phyloP scores from a whole-genome alignment of 257 asterid genomes.

The Petunia secreta region DNA sequence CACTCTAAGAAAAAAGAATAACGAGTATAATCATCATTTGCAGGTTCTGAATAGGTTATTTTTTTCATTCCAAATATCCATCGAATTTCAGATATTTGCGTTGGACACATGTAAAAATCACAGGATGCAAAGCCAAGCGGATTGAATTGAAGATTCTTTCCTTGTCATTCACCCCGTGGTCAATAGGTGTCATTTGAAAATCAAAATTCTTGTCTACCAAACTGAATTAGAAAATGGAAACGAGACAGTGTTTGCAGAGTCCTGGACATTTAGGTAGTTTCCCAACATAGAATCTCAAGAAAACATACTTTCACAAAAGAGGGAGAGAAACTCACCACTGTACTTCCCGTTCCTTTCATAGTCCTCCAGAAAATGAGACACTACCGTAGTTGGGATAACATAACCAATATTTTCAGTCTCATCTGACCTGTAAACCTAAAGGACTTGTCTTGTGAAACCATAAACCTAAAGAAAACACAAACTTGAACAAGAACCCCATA shows the following conservation, averaged over 20 bases:
- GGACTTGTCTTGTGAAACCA: conserved; percentile 49
- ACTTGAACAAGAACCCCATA: conserved; percentile 15
- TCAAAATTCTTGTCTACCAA: conserved; percentile 9
- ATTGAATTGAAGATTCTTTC: conserved; percentile 10
- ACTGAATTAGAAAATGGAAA: neutral
- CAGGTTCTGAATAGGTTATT: neutral
- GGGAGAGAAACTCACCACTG: conserved; percentile 62
- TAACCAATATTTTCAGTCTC: conserved; percentile 95
- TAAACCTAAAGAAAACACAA: conserved; percentile 28
- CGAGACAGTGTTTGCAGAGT: neutral
- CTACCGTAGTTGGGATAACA: conserved; percentile 91
- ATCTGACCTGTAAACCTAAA: conserved; percentile 97
- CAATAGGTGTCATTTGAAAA: conserved; percentile 10
- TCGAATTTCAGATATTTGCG: conserved; percentile 10
- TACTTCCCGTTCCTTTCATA: conserved; percentile 86
- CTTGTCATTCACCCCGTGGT: neutral
- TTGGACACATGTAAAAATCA: conserved; percentile 12
- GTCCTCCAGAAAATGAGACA: conserved; percentile 97
- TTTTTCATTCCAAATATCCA: conserved; percentile 20
- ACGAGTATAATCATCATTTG: neutral
- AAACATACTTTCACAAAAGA: conserved; percentile 21
- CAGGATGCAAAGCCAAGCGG: neutral
- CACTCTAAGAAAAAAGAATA: neutral
- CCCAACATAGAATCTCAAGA: neutral
- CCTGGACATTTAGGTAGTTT: conserved; percentile 17